phyloP scores from a whole-genome alignment of 345 rosid species.

The Jatropha curcas region DNA sequence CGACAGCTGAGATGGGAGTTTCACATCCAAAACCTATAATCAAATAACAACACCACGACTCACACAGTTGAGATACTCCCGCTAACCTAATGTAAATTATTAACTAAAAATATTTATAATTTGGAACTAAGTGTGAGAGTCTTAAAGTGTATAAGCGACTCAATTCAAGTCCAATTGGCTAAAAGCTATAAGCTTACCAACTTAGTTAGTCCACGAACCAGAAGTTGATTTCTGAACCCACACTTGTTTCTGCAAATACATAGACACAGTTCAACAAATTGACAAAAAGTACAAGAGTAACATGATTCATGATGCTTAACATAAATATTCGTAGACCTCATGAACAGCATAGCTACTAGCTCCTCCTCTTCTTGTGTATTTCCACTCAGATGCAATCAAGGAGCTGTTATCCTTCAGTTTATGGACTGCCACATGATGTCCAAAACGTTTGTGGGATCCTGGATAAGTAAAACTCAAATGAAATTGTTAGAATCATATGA shows the following conservation, averaged over 20 bases:
- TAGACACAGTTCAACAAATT: background rate
- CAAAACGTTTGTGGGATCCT: constrained; percentile 20
- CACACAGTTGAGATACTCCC: too few species aligned
- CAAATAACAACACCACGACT: background rate
- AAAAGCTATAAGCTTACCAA: constrained; percentile 12
- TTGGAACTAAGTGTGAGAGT: too few species aligned
- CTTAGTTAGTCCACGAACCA: constrained; percentile 31
- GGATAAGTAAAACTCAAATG: constrained; percentile 6
- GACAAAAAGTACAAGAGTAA: constrained; percentile 1
- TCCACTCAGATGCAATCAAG: constrained; percentile 17
- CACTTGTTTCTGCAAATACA: constrained; percentile 53
- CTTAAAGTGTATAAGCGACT: too few species aligned
- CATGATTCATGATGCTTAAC: constrained; percentile 1
- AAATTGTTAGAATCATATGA: background rate
- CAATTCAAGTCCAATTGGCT: too few species aligned
- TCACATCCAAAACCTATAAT: background rate
- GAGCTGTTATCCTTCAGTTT: constrained; percentile 17
- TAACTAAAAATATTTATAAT: too few species aligned
- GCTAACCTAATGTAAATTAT: too few species aligned
- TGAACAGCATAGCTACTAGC: constrained; percentile 41
- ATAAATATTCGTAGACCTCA: constrained; percentile 29
- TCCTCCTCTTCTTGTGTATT: constrained; percentile 41
- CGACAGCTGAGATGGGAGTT: background rate
- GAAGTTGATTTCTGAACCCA: constrained; percentile 69
- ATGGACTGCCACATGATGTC: constrained; percentile 7